phyloP scores from a whole-genome alignment of 257 asterid genomes.

The Nicotiana knightiana region DNA sequence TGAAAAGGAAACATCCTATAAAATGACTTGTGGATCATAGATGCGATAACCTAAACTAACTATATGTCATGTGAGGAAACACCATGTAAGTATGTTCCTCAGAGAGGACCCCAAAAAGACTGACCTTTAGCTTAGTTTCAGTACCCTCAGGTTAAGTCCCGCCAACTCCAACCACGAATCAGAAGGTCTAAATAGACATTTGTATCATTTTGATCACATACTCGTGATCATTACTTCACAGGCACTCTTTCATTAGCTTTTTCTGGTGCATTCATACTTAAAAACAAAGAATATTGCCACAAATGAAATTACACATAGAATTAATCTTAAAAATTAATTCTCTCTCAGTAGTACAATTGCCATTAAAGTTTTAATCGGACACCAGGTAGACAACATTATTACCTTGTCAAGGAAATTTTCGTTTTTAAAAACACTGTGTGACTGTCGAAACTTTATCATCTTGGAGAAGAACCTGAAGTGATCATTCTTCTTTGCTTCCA shows the following conservation, averaged over 20 bases:
- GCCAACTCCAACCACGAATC: neutral
- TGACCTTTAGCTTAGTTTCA: neutral
- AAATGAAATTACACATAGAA: neutral
- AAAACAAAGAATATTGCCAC: neutral
- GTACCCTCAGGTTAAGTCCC: neutral
- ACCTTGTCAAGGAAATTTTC: slow-evolving; percentile 80
- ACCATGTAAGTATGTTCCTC: neutral
- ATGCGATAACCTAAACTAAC: neutral
- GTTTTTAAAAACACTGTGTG: slow-evolving; percentile 48
- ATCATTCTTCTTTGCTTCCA: slow-evolving; percentile 64
- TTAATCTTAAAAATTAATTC: neutral
- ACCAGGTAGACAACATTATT: slow-evolving; percentile 13
- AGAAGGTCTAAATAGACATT: neutral
- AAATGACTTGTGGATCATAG: neutral
- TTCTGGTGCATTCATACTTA: neutral
- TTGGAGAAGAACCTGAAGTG: slow-evolving; percentile 86
- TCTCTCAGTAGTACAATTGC: neutral
- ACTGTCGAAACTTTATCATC: slow-evolving; percentile 63
- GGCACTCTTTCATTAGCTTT: neutral
- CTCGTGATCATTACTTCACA: neutral
- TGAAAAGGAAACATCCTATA: neutral
- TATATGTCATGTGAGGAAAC: neutral
- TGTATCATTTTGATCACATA: neutral
- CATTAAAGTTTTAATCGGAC: neutral
- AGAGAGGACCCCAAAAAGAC: neutral